phyloP scores from a whole-genome alignment of 2,329 filamentous ascomycete species.

The Epichloe amarillans region DNA sequence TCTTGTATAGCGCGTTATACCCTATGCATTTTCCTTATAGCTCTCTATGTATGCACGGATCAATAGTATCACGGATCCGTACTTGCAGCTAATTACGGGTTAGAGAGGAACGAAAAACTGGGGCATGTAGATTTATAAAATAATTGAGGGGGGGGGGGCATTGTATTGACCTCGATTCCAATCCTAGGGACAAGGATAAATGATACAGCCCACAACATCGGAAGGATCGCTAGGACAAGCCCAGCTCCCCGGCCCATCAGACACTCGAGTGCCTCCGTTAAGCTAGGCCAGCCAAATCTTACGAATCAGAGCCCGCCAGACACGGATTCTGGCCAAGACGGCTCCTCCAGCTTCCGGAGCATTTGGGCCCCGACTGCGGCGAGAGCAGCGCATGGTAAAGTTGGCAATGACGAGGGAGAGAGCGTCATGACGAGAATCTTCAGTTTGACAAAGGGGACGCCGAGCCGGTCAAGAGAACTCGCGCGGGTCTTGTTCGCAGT shows the following conservation, averaged over 20 bases:
- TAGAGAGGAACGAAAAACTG: too few relatives aligned
- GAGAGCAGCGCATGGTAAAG: not conserved
- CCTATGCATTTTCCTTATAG: too few relatives aligned
- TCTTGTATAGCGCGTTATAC: too few relatives aligned
- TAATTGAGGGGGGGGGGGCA: too few relatives aligned
- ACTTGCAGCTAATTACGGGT: too few relatives aligned
- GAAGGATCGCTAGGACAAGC: not conserved
- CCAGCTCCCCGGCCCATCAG: not conserved
- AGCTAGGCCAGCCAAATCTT: too few relatives aligned
- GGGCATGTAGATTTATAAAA: too few relatives aligned
- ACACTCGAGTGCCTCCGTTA: not conserved
- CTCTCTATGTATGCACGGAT: too few relatives aligned
- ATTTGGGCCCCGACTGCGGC: not conserved
- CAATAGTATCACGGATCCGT: too few relatives aligned
- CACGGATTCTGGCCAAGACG: not conserved
- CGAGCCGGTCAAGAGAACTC: too few relatives aligned
- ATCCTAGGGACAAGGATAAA: not conserved
- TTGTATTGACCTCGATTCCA: not conserved
- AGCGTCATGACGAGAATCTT: not conserved
- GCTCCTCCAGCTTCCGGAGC: not conserved
- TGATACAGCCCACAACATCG: not conserved
- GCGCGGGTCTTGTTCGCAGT: too few relatives aligned
- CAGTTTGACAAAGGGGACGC: not conserved
- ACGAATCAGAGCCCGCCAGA: too few relatives aligned
- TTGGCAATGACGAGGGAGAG: not conserved